Evolutionary conservation across 2,329 filamentous ascomycete genomes (phyloP), one percentile per base, ranked within the genome.

Genomic region (Meredithiella fracta): DNA sequence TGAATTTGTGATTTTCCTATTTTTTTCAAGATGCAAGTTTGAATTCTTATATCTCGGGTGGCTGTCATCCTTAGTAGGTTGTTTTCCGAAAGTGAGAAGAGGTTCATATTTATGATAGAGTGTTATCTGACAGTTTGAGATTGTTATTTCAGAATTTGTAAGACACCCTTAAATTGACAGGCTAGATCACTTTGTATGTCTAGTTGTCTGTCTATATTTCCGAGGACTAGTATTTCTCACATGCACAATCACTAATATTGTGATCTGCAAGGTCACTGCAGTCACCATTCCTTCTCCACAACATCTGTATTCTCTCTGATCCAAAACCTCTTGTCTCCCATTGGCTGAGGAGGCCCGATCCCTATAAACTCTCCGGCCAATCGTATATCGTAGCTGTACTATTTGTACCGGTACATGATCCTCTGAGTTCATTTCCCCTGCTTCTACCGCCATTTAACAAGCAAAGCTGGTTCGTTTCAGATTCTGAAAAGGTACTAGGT

Each of bases 221-320:
- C n/a, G n/a, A n/a, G n/a, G 15, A 49, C 25, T 9, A 49, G 9
- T 25, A 23, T 25, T 25, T 49, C 22, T 49, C n/a, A n/a, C n/a
- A n/a, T 25, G 15, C 17, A 49, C 23, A 2, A 49, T 23, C 51
- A 25, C 37, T 20, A 40, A 53, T 40, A 53, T 53, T 53, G 20
- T 40, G 51, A 53, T 53, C 51, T 20, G 34, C 51, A 53, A 20
- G 15, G 37, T 40, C 31, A 29, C 51, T 25, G 44, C 44, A 49
- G n/a, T 9, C 22, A 49, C 44, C 22, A 14, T 11, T 49, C 44
- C 44, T 49, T 49, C 20, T 9, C 22, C 22, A n/a, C 29, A 51
- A 25, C 6, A n/a, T 47, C 44, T 6, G 6, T 15, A 9, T 20
- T 5, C 31, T 17, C 34, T 23, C 20, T 40, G 5, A 31, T 25